These are phyloP conservation scores for Graphilbum fragrans DNA, from an alignment of 2,329 filamentous ascomycete genomes.

Conservation along the genomic window DNA sequence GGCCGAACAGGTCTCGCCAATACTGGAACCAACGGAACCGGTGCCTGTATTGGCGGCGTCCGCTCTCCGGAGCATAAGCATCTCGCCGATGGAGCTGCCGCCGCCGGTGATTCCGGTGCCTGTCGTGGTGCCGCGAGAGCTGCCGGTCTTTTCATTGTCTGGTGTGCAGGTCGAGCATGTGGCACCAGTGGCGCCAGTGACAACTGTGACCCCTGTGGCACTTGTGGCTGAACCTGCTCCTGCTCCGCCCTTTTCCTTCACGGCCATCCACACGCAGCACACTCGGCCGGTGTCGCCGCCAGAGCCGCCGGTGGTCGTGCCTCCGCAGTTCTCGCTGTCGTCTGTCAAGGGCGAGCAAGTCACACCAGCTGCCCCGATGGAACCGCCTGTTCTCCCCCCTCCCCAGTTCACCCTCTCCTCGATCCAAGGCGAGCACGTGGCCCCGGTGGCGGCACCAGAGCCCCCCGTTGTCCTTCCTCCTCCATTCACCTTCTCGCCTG, in stretches of 20 bases:
- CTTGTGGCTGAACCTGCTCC: neutral
- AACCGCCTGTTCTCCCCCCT: slow-evolving; percentile 7
- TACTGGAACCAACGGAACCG: neutral
- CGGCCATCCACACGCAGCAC: slow-evolving; percentile 18
- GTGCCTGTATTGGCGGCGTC: slow-evolving; percentile 5
- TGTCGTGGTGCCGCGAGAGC: neutral
- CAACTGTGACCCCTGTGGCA: neutral
- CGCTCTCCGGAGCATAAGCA: slow-evolving; percentile 4
- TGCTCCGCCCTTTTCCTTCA: slow-evolving; percentile 16
- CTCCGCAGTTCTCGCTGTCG: slow-evolving; percentile 20
- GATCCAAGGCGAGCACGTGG: slow-evolving; percentile 14
- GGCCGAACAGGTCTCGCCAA: neutral
- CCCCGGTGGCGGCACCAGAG: slow-evolving; percentile 5
- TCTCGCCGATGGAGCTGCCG: slow-evolving; percentile 7
- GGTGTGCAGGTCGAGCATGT: slow-evolving; percentile 25
- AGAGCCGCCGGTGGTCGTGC: slow-evolving; percentile 13
- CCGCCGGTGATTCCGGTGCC: slow-evolving; percentile 3
- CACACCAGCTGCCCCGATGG: slow-evolving; percentile 13
- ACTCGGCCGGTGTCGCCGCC: neutral
- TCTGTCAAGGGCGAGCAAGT: slow-evolving; percentile 20
- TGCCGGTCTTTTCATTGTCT: slow-evolving; percentile 21
- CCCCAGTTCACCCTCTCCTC: slow-evolving; percentile 5
- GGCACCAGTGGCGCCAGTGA: slow-evolving; percentile 13
- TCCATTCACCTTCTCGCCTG: slow-evolving; percentile 22
- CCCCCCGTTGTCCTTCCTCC: slow-evolving; percentile 10